Evolutionary conservation across 352 stramenopile genomes (phyloP).

Genomic region (Globisporangium emineosum): DNA sequence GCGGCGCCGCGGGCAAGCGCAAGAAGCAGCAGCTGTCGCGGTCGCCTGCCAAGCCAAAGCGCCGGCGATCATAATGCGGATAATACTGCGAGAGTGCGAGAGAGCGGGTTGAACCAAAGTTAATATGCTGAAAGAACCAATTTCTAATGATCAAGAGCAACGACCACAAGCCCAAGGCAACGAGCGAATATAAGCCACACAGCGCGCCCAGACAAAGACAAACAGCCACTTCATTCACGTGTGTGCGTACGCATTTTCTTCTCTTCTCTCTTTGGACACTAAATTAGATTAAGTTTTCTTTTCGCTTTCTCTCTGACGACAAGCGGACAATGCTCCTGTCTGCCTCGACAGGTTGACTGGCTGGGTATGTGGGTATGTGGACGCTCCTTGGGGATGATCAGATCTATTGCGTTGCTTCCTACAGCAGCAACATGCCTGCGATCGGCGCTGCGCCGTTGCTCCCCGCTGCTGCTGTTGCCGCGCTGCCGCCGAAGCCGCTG

Average conservation of each 20-base stretch:
- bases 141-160: not conserved
- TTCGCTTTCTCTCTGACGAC: not conserved
- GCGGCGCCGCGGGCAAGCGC: constrained; percentile 27
- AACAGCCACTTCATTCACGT: not conserved
- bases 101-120: not conserved
- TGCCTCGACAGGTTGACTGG: not conserved
- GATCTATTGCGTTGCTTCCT: not conserved
- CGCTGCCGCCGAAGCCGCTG: not conserved
- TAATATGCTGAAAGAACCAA: not conserved
- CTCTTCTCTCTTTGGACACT: not conserved
- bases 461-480: not conserved
- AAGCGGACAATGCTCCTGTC: not conserved
- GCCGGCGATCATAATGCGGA: constrained; percentile 18
- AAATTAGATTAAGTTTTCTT: constrained; percentile 8
- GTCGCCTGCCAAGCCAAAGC: constrained; percentile 23
- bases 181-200: not conserved
- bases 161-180: not conserved
- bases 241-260: not conserved
- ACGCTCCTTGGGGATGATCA: not conserved
- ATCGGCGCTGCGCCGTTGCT: constrained; percentile 13
- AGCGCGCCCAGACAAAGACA: not conserved
- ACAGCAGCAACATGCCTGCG: constrained; percentile 21
- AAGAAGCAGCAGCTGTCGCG: constrained; percentile 18
- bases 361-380: no score
- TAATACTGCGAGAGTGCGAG: no score